Base-by-base conservation (phyloP, 2,329 filamentous ascomycete species). In the Diaporthe australafricana region DNA sequence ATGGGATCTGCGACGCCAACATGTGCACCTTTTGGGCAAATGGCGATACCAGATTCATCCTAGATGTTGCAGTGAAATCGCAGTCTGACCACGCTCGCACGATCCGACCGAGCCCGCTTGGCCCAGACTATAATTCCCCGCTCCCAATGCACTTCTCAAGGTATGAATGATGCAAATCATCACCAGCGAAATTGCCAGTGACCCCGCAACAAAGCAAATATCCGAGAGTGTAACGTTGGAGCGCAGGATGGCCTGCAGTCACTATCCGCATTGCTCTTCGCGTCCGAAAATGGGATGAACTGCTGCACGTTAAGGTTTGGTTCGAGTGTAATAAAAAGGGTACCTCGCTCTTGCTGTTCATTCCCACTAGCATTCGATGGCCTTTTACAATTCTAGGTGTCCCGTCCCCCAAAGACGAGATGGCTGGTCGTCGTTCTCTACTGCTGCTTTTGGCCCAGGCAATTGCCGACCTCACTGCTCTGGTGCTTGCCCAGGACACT, bases 221-320 rank as follows among this genome's bases (percentile, higher is more conserved):
- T 63, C 60, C 60, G 60, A 63, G 60, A 48, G 60, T 63, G 60
- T 48, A 63, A 63, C 60, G 60, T 63, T 63, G 60, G 60, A 63
- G 60, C 48, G 60, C 60, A 63, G 42, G 3, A 63, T 47, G 57
- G 42, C 42, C 12, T 25, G 42, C n/a, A 48, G 27, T 38, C 14
- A 48, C 60, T 22, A 22, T 48, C 42, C 32, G 60, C 42, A 14
- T 20, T 32, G 56, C 30, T 32, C 17, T 22, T 48, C 40, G 20
- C 52, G 20, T 6, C 30, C 30, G 30, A 32, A 48, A 5, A 48
- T 38, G 60, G 60, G 60, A 63, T 50, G 60, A 63, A 63, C 60
- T 17, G 20, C 20, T 63, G 42, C 60, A 25, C 1, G n/a, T 32
- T 32, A 63, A 63, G 42, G 42, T 50, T 63, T 48, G 30, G 27